Conservation (phyloP, 2,329 filamentous ascomycete genomes). For the Hansfordia pulvinata region DNA sequence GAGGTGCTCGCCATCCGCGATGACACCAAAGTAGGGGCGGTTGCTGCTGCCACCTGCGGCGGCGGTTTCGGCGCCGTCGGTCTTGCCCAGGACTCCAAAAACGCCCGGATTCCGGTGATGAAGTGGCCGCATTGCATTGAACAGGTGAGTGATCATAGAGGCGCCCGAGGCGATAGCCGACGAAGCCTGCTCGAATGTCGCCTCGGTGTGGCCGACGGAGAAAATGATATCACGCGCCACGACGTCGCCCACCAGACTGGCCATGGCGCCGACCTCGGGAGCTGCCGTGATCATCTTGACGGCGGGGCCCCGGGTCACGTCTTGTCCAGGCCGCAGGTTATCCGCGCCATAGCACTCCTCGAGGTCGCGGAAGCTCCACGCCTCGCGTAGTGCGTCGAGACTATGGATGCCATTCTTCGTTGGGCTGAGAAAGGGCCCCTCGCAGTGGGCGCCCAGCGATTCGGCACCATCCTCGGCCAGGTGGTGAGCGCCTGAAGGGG, state of each 20-base stretch:
- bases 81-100: conserved; percentile 69
- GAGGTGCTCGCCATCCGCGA: conserved; percentile 80
- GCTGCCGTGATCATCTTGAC: conserved; percentile 80
- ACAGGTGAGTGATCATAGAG: conserved; percentile 84
- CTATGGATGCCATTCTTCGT: conserved; percentile 83
- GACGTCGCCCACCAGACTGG: conserved; percentile 53
- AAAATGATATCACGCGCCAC: conserved; percentile 54
- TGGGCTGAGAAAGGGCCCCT: conserved; percentile 77
- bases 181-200: conserved; percentile 71
- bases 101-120: conserved; percentile 86
- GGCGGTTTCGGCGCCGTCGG: too few species aligned
- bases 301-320: conserved; percentile 21
- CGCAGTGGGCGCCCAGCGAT: conserved; percentile 79
- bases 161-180: conserved; percentile 60
- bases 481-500: conserved; percentile 50
- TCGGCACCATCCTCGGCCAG: conserved; percentile 60
- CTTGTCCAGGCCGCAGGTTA: conserved; percentile 43
- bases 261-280: conserved; percentile 65
- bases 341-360: conserved; percentile 57
- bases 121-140: conserved; percentile 86
- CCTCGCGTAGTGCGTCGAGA: conserved; percentile 53
- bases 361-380: conserved; percentile 50
- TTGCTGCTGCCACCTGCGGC: conserved; percentile 23
- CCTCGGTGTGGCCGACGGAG: conserved; percentile 77
- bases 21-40: conserved; percentile 76